Evolutionary conservation across 495 filamentous ascomycete species (phyloP), one percentile per base, ranked within the genome.

Genomic region (Penicillium cosmopolitanum): DNA sequence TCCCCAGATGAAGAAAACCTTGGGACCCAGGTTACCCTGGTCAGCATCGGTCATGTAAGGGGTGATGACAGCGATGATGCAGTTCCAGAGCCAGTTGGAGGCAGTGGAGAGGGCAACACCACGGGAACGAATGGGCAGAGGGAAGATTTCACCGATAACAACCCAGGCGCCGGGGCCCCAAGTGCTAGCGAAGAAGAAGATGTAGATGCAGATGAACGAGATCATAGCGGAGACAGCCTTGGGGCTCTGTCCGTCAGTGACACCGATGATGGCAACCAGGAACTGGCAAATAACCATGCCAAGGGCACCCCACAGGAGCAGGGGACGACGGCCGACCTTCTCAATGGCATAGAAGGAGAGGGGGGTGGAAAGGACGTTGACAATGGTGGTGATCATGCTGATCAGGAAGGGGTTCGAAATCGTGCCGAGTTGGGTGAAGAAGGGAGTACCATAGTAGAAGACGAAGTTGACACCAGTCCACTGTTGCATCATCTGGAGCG

Each of bases 401-500:
- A 93, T 90, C 44, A 94, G 72, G 84, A 96, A 96, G 50, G 87
- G 82, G 78, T 93, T 84, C 38, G 60, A 60, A 66, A 96, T 89
- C 63, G 89, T 80, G 63, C 79, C 85, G 33, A 87, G 80, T 72
- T 80, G 66, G 62, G 85, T 74, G 77, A 95, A 89, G 84, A 93
- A 94, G 51, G 86, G 83, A 28, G 89, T 92, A 46, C 87, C 87
- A 73, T 89, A 95, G 82, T 93, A 96, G 84, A 96, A 94, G 77
- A 96, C 87, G 80, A 95, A 94, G 82, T 96, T 95, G 76, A 96
- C 87, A 78, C 91, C 91, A 25, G 90, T 87, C 80, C 93, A 75
- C 77, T 92, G 89, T 74, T 92, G 89, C 83, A 90, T 88, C 85
- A 90, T 89, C 79, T 92, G 89, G 36, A 92, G 78, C 15, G 84